These are phyloP conservation scores for Lentinula detonsa DNA, from an alignment of 768 basidiomycete genomes.

Conservation along the genomic window DNA sequence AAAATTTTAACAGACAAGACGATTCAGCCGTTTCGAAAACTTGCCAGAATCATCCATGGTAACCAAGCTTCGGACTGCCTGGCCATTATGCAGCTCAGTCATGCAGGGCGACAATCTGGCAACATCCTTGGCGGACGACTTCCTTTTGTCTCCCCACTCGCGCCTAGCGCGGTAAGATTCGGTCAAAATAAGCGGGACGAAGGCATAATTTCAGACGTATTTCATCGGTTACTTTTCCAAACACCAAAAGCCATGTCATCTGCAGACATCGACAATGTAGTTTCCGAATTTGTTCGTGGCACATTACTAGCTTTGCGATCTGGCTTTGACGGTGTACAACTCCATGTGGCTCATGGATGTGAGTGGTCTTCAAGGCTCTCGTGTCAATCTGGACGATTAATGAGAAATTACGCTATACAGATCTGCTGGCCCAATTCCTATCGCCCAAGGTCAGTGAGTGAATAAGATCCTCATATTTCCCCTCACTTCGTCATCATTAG, in stretches of 20 bases:
- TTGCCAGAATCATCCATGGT: slow-evolving; percentile 46
- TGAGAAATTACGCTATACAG: slow-evolving; percentile 26
- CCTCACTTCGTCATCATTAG: slow-evolving; percentile 5
- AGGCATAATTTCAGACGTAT: slow-evolving; percentile 23
- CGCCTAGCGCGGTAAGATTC: slow-evolving; percentile 60
- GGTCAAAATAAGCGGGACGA: slow-evolving; percentile 20
- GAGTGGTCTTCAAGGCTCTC: slow-evolving; percentile 22
- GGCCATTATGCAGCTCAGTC: slow-evolving; percentile 79
- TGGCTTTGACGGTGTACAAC: slow-evolving; percentile 82
- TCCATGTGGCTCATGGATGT: slow-evolving; percentile 89
- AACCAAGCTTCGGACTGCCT: slow-evolving; percentile 25
- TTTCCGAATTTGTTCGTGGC: slow-evolving; percentile 60
- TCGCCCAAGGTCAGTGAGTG: slow-evolving; percentile 51
- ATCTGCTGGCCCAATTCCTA: slow-evolving; percentile 75
- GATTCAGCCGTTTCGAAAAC: slow-evolving; percentile 41
- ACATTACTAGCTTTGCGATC: slow-evolving; percentile 56
- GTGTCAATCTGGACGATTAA: background rate
- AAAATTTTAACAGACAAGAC: slow-evolving; percentile 31
- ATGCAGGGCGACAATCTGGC: slow-evolving; percentile 77
- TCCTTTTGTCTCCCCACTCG: slow-evolving; percentile 55
- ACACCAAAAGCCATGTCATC: slow-evolving; percentile 54
- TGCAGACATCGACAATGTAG: slow-evolving; percentile 53
- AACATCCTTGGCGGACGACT: slow-evolving; percentile 66
- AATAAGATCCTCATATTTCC: background rate
- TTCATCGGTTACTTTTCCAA: slow-evolving; percentile 54